Conservation (phyloP, 345 rosid species). For the Eucalyptus cloeziana region DNA sequence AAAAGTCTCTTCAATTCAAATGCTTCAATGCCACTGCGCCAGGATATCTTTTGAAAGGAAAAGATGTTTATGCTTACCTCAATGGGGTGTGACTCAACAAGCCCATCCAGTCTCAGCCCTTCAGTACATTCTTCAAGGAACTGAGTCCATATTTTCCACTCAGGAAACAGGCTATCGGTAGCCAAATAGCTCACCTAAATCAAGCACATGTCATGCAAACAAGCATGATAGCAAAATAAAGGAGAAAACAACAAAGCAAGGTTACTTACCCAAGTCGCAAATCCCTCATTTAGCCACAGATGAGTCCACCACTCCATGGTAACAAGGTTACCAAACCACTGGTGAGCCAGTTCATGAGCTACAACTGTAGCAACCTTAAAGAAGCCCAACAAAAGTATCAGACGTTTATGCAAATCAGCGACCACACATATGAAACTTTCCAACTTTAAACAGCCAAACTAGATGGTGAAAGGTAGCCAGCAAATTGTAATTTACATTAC, state of each 20-base stretch:
- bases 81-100: conserved; percentile 94
- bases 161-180: conserved; percentile 81
- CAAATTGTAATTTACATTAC: conserved; percentile 11
- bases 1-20: not conserved
- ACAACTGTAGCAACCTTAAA: conserved; percentile 86
- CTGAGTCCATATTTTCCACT: conserved; percentile 99
- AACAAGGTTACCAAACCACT: conserved; percentile 99
- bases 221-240: not conserved
- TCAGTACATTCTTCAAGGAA: conserved; percentile 79
- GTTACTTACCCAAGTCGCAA: conserved; percentile 91
- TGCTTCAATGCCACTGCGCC: not conserved
- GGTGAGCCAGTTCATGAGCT: conserved; percentile 98
- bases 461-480: not conserved
- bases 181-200: conserved; percentile 96
- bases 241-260: not conserved
- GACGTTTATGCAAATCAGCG: not conserved
- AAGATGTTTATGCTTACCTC: conserved; percentile 39
- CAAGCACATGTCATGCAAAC: not conserved
- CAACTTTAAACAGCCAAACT: not conserved
- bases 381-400: not conserved
- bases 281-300: conserved; percentile 97
- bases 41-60: not conserved
- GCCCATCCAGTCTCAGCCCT: conserved; percentile 90
- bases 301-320: conserved; percentile 99
- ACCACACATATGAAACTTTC: not conserved